Evolutionary conservation across 108 stramenopile genomes (phyloP), one percentile per base, ranked within the genome.

Genomic region (Cyclotella atomus): DNA sequence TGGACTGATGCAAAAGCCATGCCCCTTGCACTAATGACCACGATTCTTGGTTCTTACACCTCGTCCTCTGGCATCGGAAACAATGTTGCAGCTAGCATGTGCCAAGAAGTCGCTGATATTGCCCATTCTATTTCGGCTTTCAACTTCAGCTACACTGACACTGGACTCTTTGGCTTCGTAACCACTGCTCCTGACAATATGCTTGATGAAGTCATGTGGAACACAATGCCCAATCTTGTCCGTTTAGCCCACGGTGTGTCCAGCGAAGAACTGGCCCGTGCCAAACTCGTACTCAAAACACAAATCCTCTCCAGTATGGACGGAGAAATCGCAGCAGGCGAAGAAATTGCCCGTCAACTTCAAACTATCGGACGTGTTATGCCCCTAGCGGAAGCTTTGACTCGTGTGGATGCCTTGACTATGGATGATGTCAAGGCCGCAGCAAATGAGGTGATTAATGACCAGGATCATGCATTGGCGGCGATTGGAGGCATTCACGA

Each of bases 121-220:
- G 96, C 95, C 56, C 94, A 97, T 68, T 92, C 93, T 23, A 84
- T 93, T 85, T 85, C 84, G 64, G 95, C 97, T 21, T 98, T 99
- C 87, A 98, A 98, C 86, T 93, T 97, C 10, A 93, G 93, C 91
- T 99, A 99, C 87, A 96, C 98, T 77, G 99, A 99, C 82, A 96
- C 96, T 15, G 99, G 99, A 19, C 86, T 99, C 3, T 98, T 99
- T 76, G 99, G 98, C 38, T 77, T 98, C 15, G 96, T 98, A 78
- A 91, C 91, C 53, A 92, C 96, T 49, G 94, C 94, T 24, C 95
- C 91, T 7, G 95, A 96, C 82, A 95, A 95, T 85, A 90, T 91
- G 77, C 84, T 97, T 63, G 96, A 97, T 70, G 91, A 97, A 80
- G 50, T 85, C 55, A 84, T 97, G 76, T 97, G 92, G 95, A 86